Percentiles rank a stretch among this genome's conserved stretches.
phyloP scores from a whole-genome alignment of 768 basidiomycete genomes.

The Termitomyces sp. region DNA sequence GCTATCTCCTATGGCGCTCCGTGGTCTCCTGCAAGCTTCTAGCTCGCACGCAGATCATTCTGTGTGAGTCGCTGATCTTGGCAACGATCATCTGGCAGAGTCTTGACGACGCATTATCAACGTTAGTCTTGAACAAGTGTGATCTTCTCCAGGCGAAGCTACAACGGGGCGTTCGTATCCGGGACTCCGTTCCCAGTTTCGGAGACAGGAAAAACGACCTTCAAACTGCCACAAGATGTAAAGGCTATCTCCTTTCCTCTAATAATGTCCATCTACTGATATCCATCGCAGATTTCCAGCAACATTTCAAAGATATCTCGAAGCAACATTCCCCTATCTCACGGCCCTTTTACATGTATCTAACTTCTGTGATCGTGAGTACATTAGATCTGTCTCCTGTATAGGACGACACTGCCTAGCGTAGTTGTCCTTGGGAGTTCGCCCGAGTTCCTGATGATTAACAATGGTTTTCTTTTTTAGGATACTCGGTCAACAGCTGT shows the following conservation, averaged over 20 bases:
- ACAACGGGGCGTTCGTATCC: conserved; percentile 61
- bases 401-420: conserved; percentile 5
- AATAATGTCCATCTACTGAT: conserved; percentile 4
- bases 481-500: conserved; percentile 74
- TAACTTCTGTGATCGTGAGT: conserved; percentile 78
- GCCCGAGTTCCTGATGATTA: conserved; percentile 1
- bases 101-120: not conserved
- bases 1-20: conserved; percentile 73
- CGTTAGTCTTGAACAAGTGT: conserved; percentile 62
- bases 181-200: conserved; percentile 70
- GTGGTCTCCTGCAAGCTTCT: conserved; percentile 69
- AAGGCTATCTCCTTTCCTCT: conserved; percentile 1
- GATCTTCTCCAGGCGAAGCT: conserved; percentile 75
- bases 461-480: conserved; percentile 34
- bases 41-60: conserved; percentile 52
- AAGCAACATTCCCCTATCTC: conserved; percentile 60
- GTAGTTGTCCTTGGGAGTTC: conserved; percentile 5
- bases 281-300: conserved; percentile 60
- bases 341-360: conserved; percentile 68
- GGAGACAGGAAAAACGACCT: conserved; percentile 73
- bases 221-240: conserved; percentile 68
- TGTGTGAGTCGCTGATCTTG: conserved; percentile 33
- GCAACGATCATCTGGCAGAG: not conserved
- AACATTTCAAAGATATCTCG: conserved; percentile 76
- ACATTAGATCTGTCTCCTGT: not conserved